Base-by-base conservation (phyloP, 108 stramenopile species). In the Fistulifera pelliculosa region DNA sequence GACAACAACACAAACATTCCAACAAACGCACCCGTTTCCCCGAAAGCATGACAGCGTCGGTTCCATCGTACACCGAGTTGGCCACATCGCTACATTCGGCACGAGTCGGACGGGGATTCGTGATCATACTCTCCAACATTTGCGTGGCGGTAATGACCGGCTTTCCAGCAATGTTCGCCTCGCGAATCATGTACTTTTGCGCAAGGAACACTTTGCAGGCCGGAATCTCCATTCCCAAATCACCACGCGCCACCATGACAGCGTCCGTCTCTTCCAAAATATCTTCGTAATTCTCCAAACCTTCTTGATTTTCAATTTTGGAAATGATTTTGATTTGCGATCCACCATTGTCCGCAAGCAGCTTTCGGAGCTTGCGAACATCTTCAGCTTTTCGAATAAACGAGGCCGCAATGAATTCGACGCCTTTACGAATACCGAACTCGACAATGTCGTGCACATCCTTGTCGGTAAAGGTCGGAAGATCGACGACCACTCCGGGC, bases 191-290 rank as follows among this genome's bases (percentile, higher is more conserved):
- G 74, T 74, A 72, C 81, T 98, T 98, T 63, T 95, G 94, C 2
- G 94, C 97, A 26, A 95, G 68, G 70, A 94, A 95, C 15, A 97
- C 97, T 83, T 97, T 97, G 54, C 96, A 92, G 14, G 96, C 92
- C 45, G 97, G 96, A 63, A 99, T 98, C 73, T 98, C 99, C 98
- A 97, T 97, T 56, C 98, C 96, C 73, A 99, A 70, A 73, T 98
- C 97, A 50, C 97, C 97, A 64, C 99, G 90, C 47, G 99, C 99
- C 50, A 99, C 97, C 99, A 99, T 99, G 81, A 99, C 91, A 50
- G 85, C 94, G 64, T 99, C 99, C 22, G 97, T 96, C 56, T 73
- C 98, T 14, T 75, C 58, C 0, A 83, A 45, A 56, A 90, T 89
- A 14, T 87, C 93, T 24, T 82, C 87, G 63, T 96, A 99, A 71